A percentile compares a stretch with the other conserved stretches of the same genome.
Evolutionary conservation across 2,329 filamentous ascomycete species (phyloP).

Genomic region (Ascochyta fabae): DNA sequence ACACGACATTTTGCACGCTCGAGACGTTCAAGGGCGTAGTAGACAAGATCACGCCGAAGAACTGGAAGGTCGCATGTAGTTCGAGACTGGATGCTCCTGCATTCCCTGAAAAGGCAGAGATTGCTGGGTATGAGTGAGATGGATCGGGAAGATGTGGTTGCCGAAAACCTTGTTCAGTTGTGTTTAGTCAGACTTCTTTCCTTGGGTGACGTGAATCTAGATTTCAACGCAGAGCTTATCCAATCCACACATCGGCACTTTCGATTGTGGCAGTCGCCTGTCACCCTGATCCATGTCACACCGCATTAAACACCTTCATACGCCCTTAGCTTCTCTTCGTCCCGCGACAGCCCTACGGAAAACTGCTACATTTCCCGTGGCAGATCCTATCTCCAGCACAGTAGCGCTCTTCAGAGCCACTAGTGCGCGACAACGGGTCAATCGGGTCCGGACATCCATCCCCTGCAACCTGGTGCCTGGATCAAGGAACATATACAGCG

Average conservation of each 20-base stretch:
- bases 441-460: neutral
- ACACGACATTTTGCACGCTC: conserved; percentile 89
- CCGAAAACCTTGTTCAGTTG: too few relatives aligned
- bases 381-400: neutral
- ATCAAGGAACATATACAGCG: neutral
- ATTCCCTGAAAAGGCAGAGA: conserved; percentile 53
- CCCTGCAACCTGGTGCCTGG: neutral
- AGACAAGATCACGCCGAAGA: conserved; percentile 82
- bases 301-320: neutral
- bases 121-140: conserved; percentile 40
- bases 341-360: neutral
- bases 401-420: neutral
- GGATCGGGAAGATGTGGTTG: too few relatives aligned
- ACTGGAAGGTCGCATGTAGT: conserved; percentile 74
- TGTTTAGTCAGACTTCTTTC: too few relatives aligned
- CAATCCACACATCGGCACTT: neutral
- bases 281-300: neutral
- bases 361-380: neutral
- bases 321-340: neutral
- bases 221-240: too few relatives aligned
- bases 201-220: too few relatives aligned
- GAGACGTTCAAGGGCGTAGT: conserved; percentile 91
- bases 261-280: neutral
- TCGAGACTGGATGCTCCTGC: conserved; percentile 63
- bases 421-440: neutral